A percentile compares a stretch with the other conserved stretches of the same genome.
Evolutionary conservation across 2,329 filamentous ascomycete species (phyloP).

Genomic region (Raffaelea deltoideospora): DNA sequence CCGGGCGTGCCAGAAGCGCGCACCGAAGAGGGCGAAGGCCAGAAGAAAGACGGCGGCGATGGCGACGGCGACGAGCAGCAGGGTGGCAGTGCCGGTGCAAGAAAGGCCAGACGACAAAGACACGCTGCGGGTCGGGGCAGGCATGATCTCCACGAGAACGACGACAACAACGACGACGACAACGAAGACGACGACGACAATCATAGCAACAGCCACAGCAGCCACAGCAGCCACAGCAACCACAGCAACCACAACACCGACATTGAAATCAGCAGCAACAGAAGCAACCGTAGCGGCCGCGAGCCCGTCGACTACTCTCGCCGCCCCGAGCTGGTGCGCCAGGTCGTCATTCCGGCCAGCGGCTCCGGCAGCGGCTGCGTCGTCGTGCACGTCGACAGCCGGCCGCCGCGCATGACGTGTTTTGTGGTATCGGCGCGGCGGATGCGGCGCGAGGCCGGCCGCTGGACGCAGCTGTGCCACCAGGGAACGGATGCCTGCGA

Average conservation of each 20-base stretch:
- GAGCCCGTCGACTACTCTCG: neutral
- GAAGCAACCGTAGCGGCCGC: neutral
- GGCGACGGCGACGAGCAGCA: neutral
- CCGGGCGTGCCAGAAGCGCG: neutral
- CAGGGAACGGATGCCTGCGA: slow-evolving; percentile 2
- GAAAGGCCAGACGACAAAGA: too few species aligned
- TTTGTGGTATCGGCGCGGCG: slow-evolving; percentile 20
- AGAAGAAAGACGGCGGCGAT: neutral
- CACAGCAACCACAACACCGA: neutral
- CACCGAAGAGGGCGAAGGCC: neutral
- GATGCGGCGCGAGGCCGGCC: neutral
- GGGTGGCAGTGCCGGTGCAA: too few species aligned
- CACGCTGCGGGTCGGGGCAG: too few species aligned
- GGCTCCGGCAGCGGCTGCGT: slow-evolving; percentile 3
- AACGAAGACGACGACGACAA: neutral
- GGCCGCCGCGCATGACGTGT: slow-evolving; percentile 18
- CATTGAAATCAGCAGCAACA: too few species aligned
- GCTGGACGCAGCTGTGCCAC: slow-evolving; percentile 4
- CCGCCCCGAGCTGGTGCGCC: neutral
- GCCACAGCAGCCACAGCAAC: neutral
- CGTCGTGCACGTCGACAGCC: slow-evolving; percentile 6
- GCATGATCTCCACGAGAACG: too few species aligned
- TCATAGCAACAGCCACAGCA: neutral
- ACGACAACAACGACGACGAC: neutral
- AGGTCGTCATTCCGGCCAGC: slow-evolving; percentile 1